Evolutionary conservation across 2,329 filamentous ascomycete genomes (phyloP).

Genomic region (Fusarium sp.): DNA sequence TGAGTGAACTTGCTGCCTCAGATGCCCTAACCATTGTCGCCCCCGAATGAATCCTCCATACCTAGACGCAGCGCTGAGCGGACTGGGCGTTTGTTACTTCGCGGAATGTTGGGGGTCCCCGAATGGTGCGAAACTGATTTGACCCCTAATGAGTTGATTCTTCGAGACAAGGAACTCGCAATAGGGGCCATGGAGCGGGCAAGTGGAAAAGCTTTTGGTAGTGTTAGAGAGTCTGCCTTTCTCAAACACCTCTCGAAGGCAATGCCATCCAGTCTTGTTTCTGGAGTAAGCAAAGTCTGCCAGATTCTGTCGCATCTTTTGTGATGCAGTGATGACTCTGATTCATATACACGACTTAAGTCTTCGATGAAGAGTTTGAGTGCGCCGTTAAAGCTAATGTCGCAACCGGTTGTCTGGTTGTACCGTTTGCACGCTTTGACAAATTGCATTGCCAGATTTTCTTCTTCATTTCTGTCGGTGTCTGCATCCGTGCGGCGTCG

Average conservation of each 20-base stretch:
- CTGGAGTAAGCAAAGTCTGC: neutral
- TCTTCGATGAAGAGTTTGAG: neutral
- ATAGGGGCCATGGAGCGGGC: fast-evolving
- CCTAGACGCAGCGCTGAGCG: neutral
- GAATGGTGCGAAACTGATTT: neutral
- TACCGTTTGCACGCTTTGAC: neutral
- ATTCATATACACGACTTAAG: fast-evolving
- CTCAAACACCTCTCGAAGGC: neutral
- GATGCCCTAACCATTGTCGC: neutral
- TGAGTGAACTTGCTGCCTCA: neutral
- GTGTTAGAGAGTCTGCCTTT: neutral
- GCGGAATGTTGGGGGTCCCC: fast-evolving
- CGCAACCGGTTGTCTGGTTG: neutral
- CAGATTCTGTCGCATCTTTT: neutral
- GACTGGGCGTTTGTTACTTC: neutral
- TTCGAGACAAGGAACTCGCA: neutral
- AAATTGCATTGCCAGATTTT: neutral
- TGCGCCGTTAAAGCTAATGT: neutral
- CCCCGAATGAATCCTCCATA: neutral
- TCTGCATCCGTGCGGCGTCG: neutral
- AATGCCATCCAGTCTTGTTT: neutral
- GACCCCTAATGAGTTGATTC: fast-evolving
- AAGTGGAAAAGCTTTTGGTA: fast-evolving
- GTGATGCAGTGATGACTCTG: neutral
- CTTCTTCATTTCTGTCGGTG: neutral